A percentile compares a stretch with the other conserved stretches of the same genome.
Evolutionary conservation across 495 filamentous ascomycete genomes (phyloP).

Genomic region (Xylaria cubensis): DNA sequence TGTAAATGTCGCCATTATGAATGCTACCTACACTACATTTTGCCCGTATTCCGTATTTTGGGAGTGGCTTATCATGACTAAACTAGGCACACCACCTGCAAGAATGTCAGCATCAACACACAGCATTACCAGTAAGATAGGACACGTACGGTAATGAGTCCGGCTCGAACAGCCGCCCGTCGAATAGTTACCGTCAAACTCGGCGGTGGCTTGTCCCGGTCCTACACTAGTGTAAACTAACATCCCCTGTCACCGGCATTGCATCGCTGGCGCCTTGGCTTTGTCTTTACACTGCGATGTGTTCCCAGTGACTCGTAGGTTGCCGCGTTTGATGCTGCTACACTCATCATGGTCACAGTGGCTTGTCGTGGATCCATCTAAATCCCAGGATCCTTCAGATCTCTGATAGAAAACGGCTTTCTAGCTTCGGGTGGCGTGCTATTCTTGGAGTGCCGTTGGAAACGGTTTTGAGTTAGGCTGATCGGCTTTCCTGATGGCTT

Average conservation of each 20-base stretch:
- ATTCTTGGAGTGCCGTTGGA: conserved; percentile 1
- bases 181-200: not conserved
- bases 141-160: not conserved
- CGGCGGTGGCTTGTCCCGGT: not conserved
- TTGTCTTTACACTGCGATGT: not conserved
- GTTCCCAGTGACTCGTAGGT: not conserved
- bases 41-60: not conserved
- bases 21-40: not conserved
- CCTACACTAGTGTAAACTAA: conserved; percentile 8
- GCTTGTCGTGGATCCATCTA: not conserved
- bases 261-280: conserved; percentile 1
- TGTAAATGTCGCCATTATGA: not conserved
- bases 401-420: conserved; percentile 2
- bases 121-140: not conserved
- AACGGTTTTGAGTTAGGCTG: not conserved
- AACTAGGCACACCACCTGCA: not conserved
- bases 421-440: not conserved
- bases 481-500: not conserved
- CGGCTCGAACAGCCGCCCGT: not conserved
- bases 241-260: not conserved
- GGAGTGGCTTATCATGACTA: conserved; percentile 1
- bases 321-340: not conserved
- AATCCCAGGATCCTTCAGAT: not conserved
- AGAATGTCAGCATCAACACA: not conserved
- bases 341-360: conserved; percentile 1